A percentile compares a stretch with the other conserved stretches of the same genome.
These are phyloP conservation scores for Teunomyces gatunensis DNA, from an alignment of 805 yeast species.

Conservation along the genomic window DNA sequence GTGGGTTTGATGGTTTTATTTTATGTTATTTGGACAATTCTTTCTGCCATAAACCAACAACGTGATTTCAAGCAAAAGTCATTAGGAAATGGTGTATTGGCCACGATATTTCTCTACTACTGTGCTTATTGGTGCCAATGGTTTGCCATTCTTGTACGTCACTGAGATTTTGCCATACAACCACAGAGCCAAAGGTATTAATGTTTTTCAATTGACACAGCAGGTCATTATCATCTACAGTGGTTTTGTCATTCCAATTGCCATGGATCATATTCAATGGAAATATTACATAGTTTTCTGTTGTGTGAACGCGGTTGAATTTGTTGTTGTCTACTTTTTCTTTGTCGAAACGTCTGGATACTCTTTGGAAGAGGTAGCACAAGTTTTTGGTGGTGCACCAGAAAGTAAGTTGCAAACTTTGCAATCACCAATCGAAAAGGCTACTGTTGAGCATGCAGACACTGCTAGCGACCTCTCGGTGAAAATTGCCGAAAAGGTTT, in stretches of 20 bases:
- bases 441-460: neutral
- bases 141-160: constrained; percentile 44
- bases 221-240: constrained; percentile 20
- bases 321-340: constrained; percentile 27
- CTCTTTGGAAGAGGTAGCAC: constrained; percentile 43
- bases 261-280: constrained; percentile 42
- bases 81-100: constrained; percentile 46
- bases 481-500: neutral
- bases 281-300: constrained; percentile 44
- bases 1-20: constrained; percentile 34
- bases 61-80: constrained; percentile 38
- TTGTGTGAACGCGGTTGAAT: constrained; percentile 26
- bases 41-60: constrained; percentile 46
- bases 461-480: neutral
- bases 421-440: neutral
- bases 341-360: constrained; percentile 45
- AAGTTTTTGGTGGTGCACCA: constrained; percentile 37
- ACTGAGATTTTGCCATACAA: constrained; percentile 42
- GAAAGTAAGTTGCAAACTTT: neutral
- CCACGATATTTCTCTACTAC: constrained; percentile 50
- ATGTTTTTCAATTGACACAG: constrained; percentile 21
- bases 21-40: constrained; percentile 42
- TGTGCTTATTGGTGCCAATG: constrained; percentile 41
- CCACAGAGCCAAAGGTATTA: constrained; percentile 42
- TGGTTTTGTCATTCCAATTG: constrained; percentile 28